Percentiles rank a stretch among this genome's conserved stretches.
Conservation (phyloP, 495 filamentous ascomycete genomes). For the Annulohypoxylon bovei region DNA sequence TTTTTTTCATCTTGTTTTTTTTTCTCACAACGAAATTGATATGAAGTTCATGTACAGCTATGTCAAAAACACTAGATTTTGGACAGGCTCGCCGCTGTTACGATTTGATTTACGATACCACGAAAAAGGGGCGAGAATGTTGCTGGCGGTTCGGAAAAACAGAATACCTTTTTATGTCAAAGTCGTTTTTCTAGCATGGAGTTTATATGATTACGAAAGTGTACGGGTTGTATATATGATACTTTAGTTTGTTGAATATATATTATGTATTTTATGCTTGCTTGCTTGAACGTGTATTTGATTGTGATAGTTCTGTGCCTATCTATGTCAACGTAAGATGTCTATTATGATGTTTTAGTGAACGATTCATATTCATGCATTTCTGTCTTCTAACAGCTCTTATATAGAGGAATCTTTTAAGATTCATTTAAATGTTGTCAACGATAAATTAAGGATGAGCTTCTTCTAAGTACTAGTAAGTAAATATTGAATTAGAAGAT, state of each 20-base stretch:
- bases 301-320: not conserved
- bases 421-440: not conserved
- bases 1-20: not conserved
- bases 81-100: slow-evolving; percentile 35
- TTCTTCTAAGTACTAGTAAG: too few relatives aligned
- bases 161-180: not conserved
- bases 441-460: too few relatives aligned
- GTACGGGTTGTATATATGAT: slow-evolving; percentile 29
- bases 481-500: not conserved
- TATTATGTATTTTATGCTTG: slow-evolving; percentile 12
- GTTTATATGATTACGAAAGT: slow-evolving; percentile 12
- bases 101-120: slow-evolving; percentile 40
- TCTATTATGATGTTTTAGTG: too few relatives aligned
- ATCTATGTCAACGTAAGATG: not conserved
- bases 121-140: slow-evolving; percentile 18
- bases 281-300: not conserved
- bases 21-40: slow-evolving; percentile 8
- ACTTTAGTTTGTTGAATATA: slow-evolving; percentile 1
- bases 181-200: not conserved
- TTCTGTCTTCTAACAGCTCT: too few relatives aligned
- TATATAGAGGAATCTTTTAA: not conserved
- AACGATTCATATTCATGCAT: too few relatives aligned
- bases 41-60: slow-evolving; percentile 28
- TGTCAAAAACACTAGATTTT: slow-evolving; percentile 37
- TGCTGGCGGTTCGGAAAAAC: slow-evolving; percentile 19